Base-by-base conservation (phyloP, 2,329 filamentous ascomycete species). In the Phialophora tarda region DNA sequence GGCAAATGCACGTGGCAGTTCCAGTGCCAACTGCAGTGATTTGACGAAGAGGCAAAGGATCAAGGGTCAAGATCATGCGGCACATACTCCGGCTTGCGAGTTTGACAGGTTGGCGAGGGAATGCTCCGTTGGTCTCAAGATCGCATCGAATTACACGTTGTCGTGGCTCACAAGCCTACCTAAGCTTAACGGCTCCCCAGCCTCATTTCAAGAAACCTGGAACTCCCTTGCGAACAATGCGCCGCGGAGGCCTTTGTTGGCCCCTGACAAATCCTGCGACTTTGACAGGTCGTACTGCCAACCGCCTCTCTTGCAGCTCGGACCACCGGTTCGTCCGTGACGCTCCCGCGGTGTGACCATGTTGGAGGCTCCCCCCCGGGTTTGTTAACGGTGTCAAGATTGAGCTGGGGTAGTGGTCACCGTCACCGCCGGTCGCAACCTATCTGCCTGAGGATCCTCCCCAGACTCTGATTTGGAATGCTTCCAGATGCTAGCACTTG, bases 241-340 rank as follows among this genome's bases (percentile, higher is more conserved):
- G 51, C 12, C 30, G 34, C 56, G 34, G 48, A 47, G 48, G 44
- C 14, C 26, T 62, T 58, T 59, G 60, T 63, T 63, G 63, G 58
- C 41, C 30, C 48, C 54, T 68, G 68, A 68, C 68, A 70, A 70
- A 70, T 70, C 68, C 63, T 62, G 65, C 57, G 30, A 66, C 65
- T 38, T 62, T 66, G 68, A 68, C 68, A 66, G 56, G 65, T 70
- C 53, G 63, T 63, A 68, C 68, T 47, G 57, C 30, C 23, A 28
- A 57, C 57, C 54, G 63, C 56, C 48, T 63, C 32, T 64, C 65
- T 60, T 61, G 53, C 69, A 64, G 68, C 70, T 69, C 64, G 66
- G 63, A 65, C 70, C 68, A 71, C 59, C 68, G 21, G 70, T 71
- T 71, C 68, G 65, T 67, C 62, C 34, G 44, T 55, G 59, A 47